Percentiles rank a stretch among this genome's conserved stretches.
These are phyloP conservation scores for Aspergillus kassunensis DNA, from an alignment of 495 filamentous ascomycete species.

Conservation along the genomic window DNA sequence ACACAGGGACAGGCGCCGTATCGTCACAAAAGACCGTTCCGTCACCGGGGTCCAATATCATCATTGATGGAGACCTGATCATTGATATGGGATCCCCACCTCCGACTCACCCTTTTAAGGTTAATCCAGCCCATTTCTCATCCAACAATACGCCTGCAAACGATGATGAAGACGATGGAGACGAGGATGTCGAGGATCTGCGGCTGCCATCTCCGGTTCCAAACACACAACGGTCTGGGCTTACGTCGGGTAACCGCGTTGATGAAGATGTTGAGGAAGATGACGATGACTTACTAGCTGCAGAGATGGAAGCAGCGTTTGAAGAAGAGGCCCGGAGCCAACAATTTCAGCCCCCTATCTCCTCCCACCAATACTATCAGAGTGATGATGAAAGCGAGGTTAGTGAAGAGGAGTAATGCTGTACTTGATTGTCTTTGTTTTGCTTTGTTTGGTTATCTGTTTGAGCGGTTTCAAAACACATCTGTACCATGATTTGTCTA, in stretches of 20 bases:
- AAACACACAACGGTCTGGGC: not conserved
- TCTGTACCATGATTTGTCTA: slow-evolving; percentile 6
- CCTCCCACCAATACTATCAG: slow-evolving; percentile 31
- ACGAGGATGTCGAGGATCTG: slow-evolving; percentile 40
- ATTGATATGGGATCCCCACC: slow-evolving; percentile 50
- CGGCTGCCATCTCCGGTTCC: slow-evolving; percentile 35
- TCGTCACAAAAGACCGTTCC: slow-evolving; percentile 33
- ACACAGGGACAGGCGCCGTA: slow-evolving; percentile 29
- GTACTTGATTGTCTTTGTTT: not conserved
- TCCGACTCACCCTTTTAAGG: slow-evolving; percentile 33
- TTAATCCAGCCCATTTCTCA: slow-evolving; percentile 42
- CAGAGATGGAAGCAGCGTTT: slow-evolving; percentile 49
- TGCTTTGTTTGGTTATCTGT: slow-evolving; percentile 9
- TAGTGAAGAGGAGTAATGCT: slow-evolving; percentile 44
- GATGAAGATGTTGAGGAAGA: slow-evolving; percentile 31
- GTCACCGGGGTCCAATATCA: slow-evolving; percentile 43
- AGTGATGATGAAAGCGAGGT: slow-evolving; percentile 50
- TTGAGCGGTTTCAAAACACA: not conserved
- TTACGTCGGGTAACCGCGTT: slow-evolving; percentile 3
- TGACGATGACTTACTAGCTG: slow-evolving; percentile 41
- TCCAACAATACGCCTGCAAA: slow-evolving; percentile 37
- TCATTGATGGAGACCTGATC: slow-evolving; percentile 46
- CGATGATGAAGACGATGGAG: slow-evolving; percentile 31
- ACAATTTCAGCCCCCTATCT: slow-evolving; percentile 25
- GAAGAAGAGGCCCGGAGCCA: slow-evolving; percentile 38